Evolutionary conservation across 2,329 filamentous ascomycete species (phyloP).

Genomic region (Arthroderma uncinatum): DNA sequence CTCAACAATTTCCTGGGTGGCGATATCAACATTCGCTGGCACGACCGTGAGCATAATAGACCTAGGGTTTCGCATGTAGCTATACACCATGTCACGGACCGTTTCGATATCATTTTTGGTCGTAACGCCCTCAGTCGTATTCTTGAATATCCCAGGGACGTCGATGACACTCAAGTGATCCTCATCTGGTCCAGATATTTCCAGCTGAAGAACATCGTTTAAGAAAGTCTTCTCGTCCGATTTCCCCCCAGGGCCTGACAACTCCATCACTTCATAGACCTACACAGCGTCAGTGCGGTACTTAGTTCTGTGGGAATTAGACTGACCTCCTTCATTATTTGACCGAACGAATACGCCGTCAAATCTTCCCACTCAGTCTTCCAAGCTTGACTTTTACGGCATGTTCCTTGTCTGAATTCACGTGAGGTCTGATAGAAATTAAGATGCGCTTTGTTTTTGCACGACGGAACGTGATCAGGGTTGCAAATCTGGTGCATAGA

Average conservation of each 20-base stretch:
- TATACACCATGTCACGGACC: conserved; percentile 30
- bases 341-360: conserved; percentile 15
- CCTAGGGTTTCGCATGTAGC: conserved; percentile 32
- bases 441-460: conserved; percentile 17
- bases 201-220: conserved; percentile 32
- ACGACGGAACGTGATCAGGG: conserved; percentile 32
- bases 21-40: conserved; percentile 36
- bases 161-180: conserved; percentile 36
- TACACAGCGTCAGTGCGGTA: background rate
- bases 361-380: conserved; percentile 17
- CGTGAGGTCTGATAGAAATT: conserved; percentile 30
- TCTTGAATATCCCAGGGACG: conserved; percentile 36
- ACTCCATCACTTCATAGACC: background rate
- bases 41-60: conserved; percentile 37
- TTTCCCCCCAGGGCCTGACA: background rate
- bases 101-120: conserved; percentile 28
- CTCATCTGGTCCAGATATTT: conserved; percentile 33
- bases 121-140: conserved; percentile 17
- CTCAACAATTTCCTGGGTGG: conserved; percentile 38
- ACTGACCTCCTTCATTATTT: conserved; percentile 21
- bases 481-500: conserved; percentile 31
- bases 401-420: conserved; percentile 16
- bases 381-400: conserved; percentile 20
- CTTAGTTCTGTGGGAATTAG: background rate
- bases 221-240: conserved; percentile 7